A percentile compares a stretch with the other conserved stretches of the same genome.
Evolutionary conservation across 495 filamentous ascomycete species (phyloP).

Genomic region (Bathelium albidoporum): DNA sequence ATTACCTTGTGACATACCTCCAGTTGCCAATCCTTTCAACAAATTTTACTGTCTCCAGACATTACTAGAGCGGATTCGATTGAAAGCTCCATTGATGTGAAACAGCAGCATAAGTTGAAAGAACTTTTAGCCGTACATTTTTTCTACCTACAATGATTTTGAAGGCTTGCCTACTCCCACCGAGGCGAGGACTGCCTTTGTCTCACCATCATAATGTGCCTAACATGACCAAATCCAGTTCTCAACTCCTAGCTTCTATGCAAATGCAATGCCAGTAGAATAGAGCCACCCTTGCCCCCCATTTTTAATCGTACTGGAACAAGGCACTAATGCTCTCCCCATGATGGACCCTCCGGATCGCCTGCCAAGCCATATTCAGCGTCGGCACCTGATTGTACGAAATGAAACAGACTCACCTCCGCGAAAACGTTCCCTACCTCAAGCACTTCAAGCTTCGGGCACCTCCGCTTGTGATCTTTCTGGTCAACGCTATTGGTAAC

Average conservation of each 20-base stretch:
- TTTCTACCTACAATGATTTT: no score
- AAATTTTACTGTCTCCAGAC: no score
- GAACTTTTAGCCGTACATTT: no score
- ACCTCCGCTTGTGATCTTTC: conserved; percentile 59
- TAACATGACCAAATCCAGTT: not conserved
- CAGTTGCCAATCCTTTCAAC: no score
- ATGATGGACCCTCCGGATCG: conserved; percentile 92
- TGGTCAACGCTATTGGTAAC: conserved; percentile 94
- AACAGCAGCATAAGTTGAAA: no score
- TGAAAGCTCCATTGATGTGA: no score
- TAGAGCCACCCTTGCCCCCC: not conserved
- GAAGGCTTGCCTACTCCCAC: not conserved
- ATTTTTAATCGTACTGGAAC: conserved; percentile 72
- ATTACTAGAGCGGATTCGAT: no score
- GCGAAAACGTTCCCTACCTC: conserved; percentile 90
- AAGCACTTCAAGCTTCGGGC: conserved; percentile 81
- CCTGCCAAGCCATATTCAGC: conserved; percentile 37
- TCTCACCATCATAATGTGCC: no score
- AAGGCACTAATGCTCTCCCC: conserved; percentile 96
- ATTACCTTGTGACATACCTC: no score
- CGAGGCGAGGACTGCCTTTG: no score
- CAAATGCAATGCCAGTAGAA: not conserved
- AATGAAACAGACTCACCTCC: conserved; percentile 46
- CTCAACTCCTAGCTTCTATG: not conserved
- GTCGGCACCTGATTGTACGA: not conserved